Percentiles rank a stretch among this genome's conserved stretches.
phyloP scores from a whole-genome alignment of 257 asterid genomes.

The Petunia axillaris region DNA sequence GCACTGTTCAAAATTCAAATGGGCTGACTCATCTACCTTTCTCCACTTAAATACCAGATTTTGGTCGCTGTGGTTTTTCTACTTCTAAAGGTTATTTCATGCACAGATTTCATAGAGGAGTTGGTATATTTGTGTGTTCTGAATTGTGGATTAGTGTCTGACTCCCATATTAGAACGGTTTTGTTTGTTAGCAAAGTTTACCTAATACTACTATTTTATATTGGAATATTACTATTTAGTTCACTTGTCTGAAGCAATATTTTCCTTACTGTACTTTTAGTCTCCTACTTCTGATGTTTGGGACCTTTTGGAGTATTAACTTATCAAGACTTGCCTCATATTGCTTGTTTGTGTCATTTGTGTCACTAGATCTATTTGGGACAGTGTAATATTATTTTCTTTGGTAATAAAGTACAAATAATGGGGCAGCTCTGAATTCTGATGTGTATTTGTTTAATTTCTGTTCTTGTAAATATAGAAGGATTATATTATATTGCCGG shows the following conservation, averaged over 20 bases:
- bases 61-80: neutral
- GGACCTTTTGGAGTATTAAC: neutral
- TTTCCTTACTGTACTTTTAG: neutral
- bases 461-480: neutral
- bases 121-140: conserved; percentile 13
- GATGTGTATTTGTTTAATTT: neutral
- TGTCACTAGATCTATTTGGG: neutral
- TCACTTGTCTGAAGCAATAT: neutral
- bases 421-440: neutral
- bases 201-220: neutral
- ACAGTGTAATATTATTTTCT: neutral
- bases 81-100: neutral
- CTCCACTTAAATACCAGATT: too few species aligned
- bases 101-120: neutral
- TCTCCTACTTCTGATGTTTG: neutral
- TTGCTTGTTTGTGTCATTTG: neutral
- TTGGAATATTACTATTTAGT: neutral
- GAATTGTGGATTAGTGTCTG: neutral
- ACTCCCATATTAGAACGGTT: neutral
- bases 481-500: neutral
- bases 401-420: neutral
- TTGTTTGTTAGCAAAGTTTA: neutral
- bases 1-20: too few species aligned
- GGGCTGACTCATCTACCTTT: too few species aligned
- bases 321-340: neutral